phyloP scores from a whole-genome alignment of 2,329 filamentous ascomycete species.

The Coniochaeta sp. region DNA sequence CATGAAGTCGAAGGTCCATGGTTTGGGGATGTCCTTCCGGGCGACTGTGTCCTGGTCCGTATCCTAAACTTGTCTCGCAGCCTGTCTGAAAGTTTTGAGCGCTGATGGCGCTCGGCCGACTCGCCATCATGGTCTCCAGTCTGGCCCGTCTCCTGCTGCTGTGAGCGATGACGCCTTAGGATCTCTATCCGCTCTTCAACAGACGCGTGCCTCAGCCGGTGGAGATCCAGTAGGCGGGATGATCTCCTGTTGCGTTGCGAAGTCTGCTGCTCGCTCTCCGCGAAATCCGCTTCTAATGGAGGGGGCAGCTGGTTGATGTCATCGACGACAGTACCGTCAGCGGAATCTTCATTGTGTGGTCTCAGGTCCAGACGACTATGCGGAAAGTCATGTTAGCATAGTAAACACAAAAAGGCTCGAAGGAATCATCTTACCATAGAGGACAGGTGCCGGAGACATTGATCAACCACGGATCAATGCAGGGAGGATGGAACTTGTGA shows the following conservation, averaged over 20 bases:
- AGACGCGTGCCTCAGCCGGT: conserved; percentile 49
- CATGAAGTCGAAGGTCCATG: neutral
- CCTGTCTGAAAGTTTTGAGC: conserved; percentile 37
- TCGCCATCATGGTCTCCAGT: conserved; percentile 11
- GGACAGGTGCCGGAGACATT: conserved; percentile 65
- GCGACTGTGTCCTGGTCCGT: conserved; percentile 35
- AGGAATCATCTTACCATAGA: conserved; percentile 46
- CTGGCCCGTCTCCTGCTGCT: conserved; percentile 29
- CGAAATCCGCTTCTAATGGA: conserved; percentile 31
- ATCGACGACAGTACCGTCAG: conserved; percentile 11
- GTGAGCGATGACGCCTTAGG: conserved; percentile 40
- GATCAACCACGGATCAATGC: conserved; percentile 63
- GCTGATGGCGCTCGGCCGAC: conserved; percentile 28
- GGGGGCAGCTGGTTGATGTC: conserved; percentile 24
- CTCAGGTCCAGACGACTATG: conserved; percentile 47
- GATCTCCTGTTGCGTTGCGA: conserved; percentile 26
- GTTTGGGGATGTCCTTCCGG: conserved; percentile 1
- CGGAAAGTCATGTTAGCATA: neutral
- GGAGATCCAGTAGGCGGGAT: conserved; percentile 48
- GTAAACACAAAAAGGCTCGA: neutral
- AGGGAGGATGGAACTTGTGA: conserved; percentile 61
- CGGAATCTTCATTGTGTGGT: conserved; percentile 24
- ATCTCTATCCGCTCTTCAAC: conserved; percentile 55
- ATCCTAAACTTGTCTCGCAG: conserved; percentile 47
- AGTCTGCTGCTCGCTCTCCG: conserved; percentile 21